phyloP scores from a whole-genome alignment of 306 rosid species.

The Geum urbanum region DNA sequence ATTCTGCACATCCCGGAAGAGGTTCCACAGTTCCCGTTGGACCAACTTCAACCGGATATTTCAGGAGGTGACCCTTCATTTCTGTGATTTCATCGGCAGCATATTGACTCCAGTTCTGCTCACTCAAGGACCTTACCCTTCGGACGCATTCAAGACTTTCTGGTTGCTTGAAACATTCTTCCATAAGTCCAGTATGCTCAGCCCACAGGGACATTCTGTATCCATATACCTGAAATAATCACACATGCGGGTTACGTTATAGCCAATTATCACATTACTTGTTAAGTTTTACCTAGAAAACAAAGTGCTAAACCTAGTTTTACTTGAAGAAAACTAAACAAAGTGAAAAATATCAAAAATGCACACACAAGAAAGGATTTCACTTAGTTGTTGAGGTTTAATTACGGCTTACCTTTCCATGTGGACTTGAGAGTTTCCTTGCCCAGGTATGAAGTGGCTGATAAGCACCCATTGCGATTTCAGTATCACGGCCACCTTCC shows the following conservation, averaged over 20 bases:
- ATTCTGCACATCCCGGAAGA: conserved; percentile 49
- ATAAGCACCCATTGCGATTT: conserved; percentile 88
- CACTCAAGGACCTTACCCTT: conserved; percentile 48
- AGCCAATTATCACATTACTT: neutral
- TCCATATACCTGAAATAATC: conserved; percentile 54
- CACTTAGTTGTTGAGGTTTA: conserved; percentile 6
- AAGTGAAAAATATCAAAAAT: neutral
- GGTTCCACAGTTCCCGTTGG: conserved; percentile 49
- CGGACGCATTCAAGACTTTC: conserved; percentile 70
- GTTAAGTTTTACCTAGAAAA: neutral
- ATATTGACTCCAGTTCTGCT: conserved; percentile 71
- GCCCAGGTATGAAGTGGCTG: conserved; percentile 71
- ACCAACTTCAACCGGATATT: conserved; percentile 72
- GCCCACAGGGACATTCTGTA: conserved; percentile 89
- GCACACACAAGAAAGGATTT: too few species aligned
- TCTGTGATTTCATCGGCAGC: conserved; percentile 57
- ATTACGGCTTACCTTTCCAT: conserved; percentile 79
- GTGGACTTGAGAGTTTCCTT: conserved; percentile 45
- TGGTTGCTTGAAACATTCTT: conserved; percentile 57
- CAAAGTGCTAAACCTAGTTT: neutral
- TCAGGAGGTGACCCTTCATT: conserved; percentile 72
- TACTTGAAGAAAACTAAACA: neutral
- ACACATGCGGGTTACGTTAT: neutral
- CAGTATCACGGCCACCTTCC: conserved; percentile 53
- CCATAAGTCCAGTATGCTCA: conserved; percentile 64